Evolutionary conservation across 164 flowering plant species (phyloP), one percentile per base, ranked within the genome.

Genomic region (Pachysandra terminalis): DNA sequence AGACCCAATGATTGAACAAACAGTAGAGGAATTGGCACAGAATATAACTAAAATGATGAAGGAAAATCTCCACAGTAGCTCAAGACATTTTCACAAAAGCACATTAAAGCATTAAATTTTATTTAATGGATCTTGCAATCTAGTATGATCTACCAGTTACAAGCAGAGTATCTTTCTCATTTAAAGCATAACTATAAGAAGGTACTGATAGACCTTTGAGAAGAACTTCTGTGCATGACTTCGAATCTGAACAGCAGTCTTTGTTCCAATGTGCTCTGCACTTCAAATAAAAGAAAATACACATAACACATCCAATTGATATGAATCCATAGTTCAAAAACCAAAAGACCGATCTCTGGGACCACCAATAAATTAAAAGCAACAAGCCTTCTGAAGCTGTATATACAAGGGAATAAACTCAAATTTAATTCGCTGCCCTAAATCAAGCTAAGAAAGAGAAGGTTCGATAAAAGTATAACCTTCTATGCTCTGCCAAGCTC

Each of bases 401-500:
- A n/a, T n/a, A n/a, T n/a, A n/a, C n/a, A n/a, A n/a, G n/a, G n/a
- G n/a, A n/a, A n/a, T n/a, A n/a, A n/a, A n/a, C n/a, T 10, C 45
- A 5, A 40, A 40, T 40, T 40, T 40, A 40, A 40, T 10, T 40
- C 10, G 5, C 45, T 5, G 45, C 10, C 5, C 45, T 40, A 40
- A 40, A 40, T 40, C 45, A 40, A 40, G 7, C 5, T 40, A 40
- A 40, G 45, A 40, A 59, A 61, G n/a, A n/a, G 27, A 22, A 10
- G 2, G 8, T 70, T 48, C 45, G 45, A 40, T 40, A 15, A 73
- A 41, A 69, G 28, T 19, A 70, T 53, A 37, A 91, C 98, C 98
- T 94, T 94, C 97, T 9, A 94, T 91, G 19, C 85, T 87, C 80
- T 90, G 97, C 98, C 98, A 94, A 70, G 91, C 96, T 74, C 98